phyloP scores from a whole-genome alignment of 768 basidiomycete species.

The Lactarius pseudohatsudake region DNA sequence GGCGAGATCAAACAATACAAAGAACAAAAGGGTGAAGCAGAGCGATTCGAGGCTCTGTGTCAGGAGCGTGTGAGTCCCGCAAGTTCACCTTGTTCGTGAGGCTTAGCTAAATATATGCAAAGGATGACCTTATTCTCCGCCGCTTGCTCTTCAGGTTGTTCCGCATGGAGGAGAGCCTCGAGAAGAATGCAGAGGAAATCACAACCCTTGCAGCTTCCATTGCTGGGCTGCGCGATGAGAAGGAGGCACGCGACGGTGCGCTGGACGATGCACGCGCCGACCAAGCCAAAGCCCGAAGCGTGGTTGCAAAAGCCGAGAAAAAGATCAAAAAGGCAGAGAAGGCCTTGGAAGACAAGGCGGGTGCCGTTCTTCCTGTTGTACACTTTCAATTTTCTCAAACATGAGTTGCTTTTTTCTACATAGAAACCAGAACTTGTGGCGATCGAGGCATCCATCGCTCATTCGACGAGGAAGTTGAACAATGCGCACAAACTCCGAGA shows the following conservation, averaged over 20 bases:
- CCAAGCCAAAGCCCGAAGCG: constrained; percentile 74
- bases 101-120: constrained; percentile 14
- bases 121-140: constrained; percentile 82
- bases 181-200: constrained; percentile 67
- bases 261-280: constrained; percentile 73
- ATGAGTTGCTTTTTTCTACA: background rate
- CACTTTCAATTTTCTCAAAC: background rate
- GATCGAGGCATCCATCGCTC: constrained; percentile 84
- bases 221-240: constrained; percentile 63
- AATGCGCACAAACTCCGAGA: constrained; percentile 65
- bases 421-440: constrained; percentile 85
- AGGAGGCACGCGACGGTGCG: constrained; percentile 65
- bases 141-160: constrained; percentile 86
- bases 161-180: constrained; percentile 84
- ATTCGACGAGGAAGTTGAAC: constrained; percentile 74
- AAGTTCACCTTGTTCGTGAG: constrained; percentile 1
- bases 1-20: constrained; percentile 97
- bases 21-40: constrained; percentile 93
- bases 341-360: constrained; percentile 76
- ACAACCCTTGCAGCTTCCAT: constrained; percentile 73
- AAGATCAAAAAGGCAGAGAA: constrained; percentile 91
- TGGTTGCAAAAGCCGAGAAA: constrained; percentile 82
- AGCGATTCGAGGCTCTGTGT: constrained; percentile 76
- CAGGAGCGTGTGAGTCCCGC: constrained; percentile 62
- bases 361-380: constrained; percentile 37